Base-by-base conservation (phyloP, 2,329 filamentous ascomycete species). In the Akanthomyces muscarius region DNA sequence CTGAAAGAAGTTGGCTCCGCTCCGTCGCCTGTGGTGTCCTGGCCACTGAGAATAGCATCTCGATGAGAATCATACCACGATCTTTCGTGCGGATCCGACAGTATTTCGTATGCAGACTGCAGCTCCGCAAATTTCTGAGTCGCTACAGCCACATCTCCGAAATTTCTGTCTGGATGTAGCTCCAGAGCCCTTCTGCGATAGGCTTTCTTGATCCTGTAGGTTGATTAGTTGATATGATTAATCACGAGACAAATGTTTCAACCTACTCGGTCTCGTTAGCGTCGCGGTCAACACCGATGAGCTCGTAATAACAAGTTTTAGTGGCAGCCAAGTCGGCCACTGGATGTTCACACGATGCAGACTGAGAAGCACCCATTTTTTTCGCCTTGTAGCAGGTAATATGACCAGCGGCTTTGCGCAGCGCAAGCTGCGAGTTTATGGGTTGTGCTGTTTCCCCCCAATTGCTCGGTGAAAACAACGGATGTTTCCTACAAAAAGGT, bases 61-160 rank as follows among this genome's bases (percentile, higher is more conserved):
- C 92, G 89, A 73, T 99, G 95, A 3, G 92, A 92, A 76, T 99
- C 94, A 78, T 99, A 99, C 95, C 95, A 99, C 38, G 93, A 89
- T 69, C 95, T 87, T 75, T 99, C 95, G 73, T 99, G 94, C 13
- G 92, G 88, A 74, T 99, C 95, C 1, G 93, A 96, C 1, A 99
- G 84, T n/a, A 99, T 86, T 74, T 98, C 92, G 74, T 99, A 96
- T 53, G 95, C 95, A 42, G 92, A 85, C 74, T 97, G 94, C 33
- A 98, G 83, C 72, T 97, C 92, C 56, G 95, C 92, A 73, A 99
- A 99, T 59, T 88, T 86, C 68, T 82, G 85, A 1, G 95, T 99
- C 2, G 94, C 88, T 66, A 87, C 85, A 70, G 96, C 92, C 65
- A 89, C 88, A 71, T 97, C 89, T 69, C 90, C 89, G 73, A 90